These are phyloP conservation scores for Boletus rex-veris DNA, from an alignment of 768 basidiomycete species.

Conservation along the genomic window DNA sequence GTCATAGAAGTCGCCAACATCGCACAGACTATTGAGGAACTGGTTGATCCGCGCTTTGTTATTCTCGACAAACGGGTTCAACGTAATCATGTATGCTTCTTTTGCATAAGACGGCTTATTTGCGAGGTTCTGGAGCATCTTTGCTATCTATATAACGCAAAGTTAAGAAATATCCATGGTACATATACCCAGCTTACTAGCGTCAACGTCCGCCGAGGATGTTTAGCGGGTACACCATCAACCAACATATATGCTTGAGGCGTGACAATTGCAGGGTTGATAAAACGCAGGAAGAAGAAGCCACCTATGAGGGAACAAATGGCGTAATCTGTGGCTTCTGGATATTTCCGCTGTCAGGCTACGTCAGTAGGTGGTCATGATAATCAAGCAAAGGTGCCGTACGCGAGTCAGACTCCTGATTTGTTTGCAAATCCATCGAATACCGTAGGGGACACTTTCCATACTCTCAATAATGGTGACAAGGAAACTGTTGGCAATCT, in stretches of 20 bases:
- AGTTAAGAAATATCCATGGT: neutral
- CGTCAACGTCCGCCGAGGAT: slow-evolving; percentile 93
- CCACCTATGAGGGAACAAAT: slow-evolving; percentile 98
- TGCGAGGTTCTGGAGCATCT: slow-evolving; percentile 99
- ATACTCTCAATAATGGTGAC: slow-evolving; percentile 97
- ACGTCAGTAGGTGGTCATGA: slow-evolving; percentile 9
- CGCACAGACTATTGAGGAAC: slow-evolving; percentile 94
- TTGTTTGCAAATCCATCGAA: slow-evolving; percentile 99
- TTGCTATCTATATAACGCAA: slow-evolving; percentile 71
- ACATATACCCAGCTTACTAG: slow-evolving; percentile 44
- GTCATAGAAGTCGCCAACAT: slow-evolving; percentile 99
- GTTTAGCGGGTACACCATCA: slow-evolving; percentile 95
- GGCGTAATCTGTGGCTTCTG: slow-evolving; percentile 96
- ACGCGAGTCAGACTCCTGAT: slow-evolving; percentile 95
- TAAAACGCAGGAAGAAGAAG: slow-evolving; percentile 99
- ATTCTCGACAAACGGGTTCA: slow-evolving; percentile 98
- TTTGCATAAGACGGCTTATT: slow-evolving; percentile 99
- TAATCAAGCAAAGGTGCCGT: slow-evolving; percentile 22
- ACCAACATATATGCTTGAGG: slow-evolving; percentile 99
- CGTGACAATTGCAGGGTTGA: slow-evolving; percentile 98
- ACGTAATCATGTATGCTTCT: slow-evolving; percentile 96
- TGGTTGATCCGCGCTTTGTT: slow-evolving; percentile 98
- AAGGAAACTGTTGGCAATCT: slow-evolving; percentile 97
- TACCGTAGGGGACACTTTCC: slow-evolving; percentile 98
- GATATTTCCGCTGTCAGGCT: slow-evolving; percentile 83